These are phyloP conservation scores for Fusarium denticulatum DNA, from an alignment of 2,329 filamentous ascomycete species.

Conservation along the genomic window DNA sequence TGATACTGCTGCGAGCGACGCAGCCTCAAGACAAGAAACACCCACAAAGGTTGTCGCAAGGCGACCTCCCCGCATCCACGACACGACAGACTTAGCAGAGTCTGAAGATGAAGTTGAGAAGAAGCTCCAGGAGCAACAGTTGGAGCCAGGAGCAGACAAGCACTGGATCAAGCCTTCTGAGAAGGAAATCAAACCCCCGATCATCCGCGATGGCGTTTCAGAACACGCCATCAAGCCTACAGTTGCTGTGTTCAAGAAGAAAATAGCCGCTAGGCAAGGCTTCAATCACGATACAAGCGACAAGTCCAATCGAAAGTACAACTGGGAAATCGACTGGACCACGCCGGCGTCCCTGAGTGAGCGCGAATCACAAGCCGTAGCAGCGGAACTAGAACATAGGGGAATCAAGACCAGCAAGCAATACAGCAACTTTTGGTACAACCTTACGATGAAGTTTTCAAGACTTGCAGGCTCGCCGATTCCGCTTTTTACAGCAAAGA, in stretches of 20 bases:
- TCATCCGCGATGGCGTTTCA: constrained; percentile 37
- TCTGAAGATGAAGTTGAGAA: constrained; percentile 11
- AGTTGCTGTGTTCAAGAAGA: constrained; percentile 29
- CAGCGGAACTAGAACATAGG: constrained; percentile 26
- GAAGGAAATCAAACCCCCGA: constrained; percentile 25
- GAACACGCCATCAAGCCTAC: constrained; percentile 41
- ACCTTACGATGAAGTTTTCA: constrained; percentile 38
- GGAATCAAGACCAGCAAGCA: constrained; percentile 26
- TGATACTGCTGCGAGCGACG: not conserved
- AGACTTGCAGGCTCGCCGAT: constrained; percentile 23
- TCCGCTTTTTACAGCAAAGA: constrained; percentile 41
- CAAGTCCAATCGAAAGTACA: constrained; percentile 5
- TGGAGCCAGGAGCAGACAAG: not conserved
- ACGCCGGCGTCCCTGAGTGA: constrained; percentile 5
- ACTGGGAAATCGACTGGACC: constrained; percentile 30
- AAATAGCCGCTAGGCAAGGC: constrained; percentile 24
- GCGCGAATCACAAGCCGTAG: constrained; percentile 10
- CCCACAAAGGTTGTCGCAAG: constrained; percentile 10
- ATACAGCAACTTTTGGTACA: constrained; percentile 41
- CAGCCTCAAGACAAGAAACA: constrained; percentile 10
- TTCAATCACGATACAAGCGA: not conserved
- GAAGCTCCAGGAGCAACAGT: not conserved
- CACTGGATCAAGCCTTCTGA: constrained; percentile 8
- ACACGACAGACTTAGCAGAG: not conserved
- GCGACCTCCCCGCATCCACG: not conserved